A percentile compares a stretch with the other conserved stretches of the same genome.
Evolutionary conservation across 805 yeast genomes (phyloP).

Genomic region (Lipomyces orientalis): DNA sequence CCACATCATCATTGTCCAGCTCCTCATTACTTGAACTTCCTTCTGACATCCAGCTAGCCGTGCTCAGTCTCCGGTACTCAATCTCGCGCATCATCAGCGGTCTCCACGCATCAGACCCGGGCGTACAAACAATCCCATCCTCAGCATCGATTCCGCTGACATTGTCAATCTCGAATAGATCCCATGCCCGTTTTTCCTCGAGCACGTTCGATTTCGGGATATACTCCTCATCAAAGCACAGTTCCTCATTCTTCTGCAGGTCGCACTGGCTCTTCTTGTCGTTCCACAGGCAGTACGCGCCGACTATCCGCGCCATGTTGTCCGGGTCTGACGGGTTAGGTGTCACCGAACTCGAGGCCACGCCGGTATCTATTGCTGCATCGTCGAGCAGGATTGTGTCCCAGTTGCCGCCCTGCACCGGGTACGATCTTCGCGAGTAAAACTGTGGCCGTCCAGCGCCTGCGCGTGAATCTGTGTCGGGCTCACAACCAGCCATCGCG

Average conservation of each 20-base stretch:
- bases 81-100: background rate
- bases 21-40: background rate
- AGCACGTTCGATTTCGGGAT: background rate
- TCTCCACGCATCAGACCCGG: background rate
- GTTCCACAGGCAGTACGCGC: slow-evolving; percentile 17
- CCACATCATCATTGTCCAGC: background rate
- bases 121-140: background rate
- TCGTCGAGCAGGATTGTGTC: slow-evolving; percentile 13
- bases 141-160: background rate
- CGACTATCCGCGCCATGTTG: slow-evolving; percentile 18
- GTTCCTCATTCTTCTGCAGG: slow-evolving; percentile 8
- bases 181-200: background rate
- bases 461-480: background rate
- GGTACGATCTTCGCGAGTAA: background rate
- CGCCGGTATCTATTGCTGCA: slow-evolving; percentile 16
- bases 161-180: background rate
- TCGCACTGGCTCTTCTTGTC: slow-evolving; percentile 6
- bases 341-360: background rate
- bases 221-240: slow-evolving; percentile 16
- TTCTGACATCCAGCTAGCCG: background rate
- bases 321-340: background rate
- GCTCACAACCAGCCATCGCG: background rate
- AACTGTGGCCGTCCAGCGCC: background rate
- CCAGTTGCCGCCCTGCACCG: slow-evolving; percentile 7
- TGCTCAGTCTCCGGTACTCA: background rate